Evolutionary conservation across 2,329 filamentous ascomycete species (phyloP).

Genomic region (Clarireedia hainanense): DNA sequence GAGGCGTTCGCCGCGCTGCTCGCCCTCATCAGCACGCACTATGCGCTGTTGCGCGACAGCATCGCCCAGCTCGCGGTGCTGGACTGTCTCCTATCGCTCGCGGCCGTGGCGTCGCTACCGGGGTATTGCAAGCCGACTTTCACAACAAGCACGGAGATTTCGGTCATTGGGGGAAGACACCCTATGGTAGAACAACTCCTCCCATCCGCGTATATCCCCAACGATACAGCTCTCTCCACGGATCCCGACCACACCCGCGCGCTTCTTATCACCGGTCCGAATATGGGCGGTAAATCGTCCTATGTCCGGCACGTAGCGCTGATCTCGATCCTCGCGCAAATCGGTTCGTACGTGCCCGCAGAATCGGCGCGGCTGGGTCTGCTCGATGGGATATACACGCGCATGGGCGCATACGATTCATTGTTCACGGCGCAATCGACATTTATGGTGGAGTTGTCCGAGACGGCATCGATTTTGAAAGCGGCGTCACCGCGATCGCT

Average conservation of each 20-base stretch:
- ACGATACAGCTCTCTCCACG: conserved; percentile 66
- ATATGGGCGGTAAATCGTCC: conserved; percentile 98
- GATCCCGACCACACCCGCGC: conserved; percentile 49
- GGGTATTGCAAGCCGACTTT: conserved; percentile 77
- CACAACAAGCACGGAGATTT: conserved; percentile 55
- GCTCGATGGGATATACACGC: conserved; percentile 85
- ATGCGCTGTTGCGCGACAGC: conserved; percentile 82
- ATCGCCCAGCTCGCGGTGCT: conserved; percentile 79
- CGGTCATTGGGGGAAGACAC: conserved; percentile 70
- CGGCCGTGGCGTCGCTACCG: conserved; percentile 74
- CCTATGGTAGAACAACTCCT: conserved; percentile 93
- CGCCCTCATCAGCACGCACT: conserved; percentile 67
- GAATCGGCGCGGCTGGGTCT: conserved; percentile 66
- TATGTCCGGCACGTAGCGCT: conserved; percentile 91
- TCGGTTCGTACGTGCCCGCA: conserved; percentile 90
- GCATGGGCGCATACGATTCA: conserved; percentile 93
- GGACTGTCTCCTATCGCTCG: conserved; percentile 83
- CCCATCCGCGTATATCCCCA: conserved; percentile 82
- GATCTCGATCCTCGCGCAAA: conserved; percentile 87
- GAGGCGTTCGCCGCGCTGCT: conserved; percentile 69
- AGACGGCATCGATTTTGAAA: conserved; percentile 86
- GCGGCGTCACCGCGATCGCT: conserved; percentile 77
- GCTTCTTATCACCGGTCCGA: conserved; percentile 80
- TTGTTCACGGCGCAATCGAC: conserved; percentile 91
- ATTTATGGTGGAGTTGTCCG: conserved; percentile 96